Base-by-base conservation (phyloP, 805 yeast genomes). In the Candida khao-thaluensis region DNA sequence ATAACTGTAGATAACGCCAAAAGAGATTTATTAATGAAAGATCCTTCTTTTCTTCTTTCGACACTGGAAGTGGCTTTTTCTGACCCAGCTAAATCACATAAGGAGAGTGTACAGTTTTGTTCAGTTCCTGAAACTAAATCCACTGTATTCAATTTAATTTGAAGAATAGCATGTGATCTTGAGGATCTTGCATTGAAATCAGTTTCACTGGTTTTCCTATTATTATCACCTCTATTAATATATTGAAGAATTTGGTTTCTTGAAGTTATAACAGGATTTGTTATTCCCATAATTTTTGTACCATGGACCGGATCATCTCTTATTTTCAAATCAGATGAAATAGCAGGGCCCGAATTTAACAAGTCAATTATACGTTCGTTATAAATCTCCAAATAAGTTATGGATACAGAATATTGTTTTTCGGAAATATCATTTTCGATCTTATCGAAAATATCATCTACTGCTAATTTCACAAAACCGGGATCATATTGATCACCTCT, bases 61-160 rank as follows among this genome's bases (percentile, higher is more conserved):
- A 69, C 61, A 51, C 82, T 81, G 8, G 77, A 64, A 0, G 85
- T 71, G 0, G 95, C 95, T 37, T 85, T 75, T 62, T 91, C 99
- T n/a, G 95, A 85, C 20, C 99, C 99, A 0, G 99, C 99, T 53
- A 91, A 73, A 63, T 91, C 99, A 66, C 98, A 91, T 40, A 91
- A 70, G 23, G 91, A 86, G 22, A 91, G 74, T 0, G 88, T 80
- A 24, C 89, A 74, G 26, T 68, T 60, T 11, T 61, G 64, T 38
- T 69, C 73, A 0, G 56, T 48, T 4, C 70, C 72, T 9, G 67
- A 60, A 0, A 53, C 46, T 9, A 64, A 39, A 56, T 74, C 76
- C 2, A 71, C 65, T 4, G 68, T 58, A 2, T 66, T 66, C 12
- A 91, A 56, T 42, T 79, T 69, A 15, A 93, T 71, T 56, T 85